Conservation (phyloP, 768 basidiomycete species). For the Rhodosporidiobolus sp. region DNA sequence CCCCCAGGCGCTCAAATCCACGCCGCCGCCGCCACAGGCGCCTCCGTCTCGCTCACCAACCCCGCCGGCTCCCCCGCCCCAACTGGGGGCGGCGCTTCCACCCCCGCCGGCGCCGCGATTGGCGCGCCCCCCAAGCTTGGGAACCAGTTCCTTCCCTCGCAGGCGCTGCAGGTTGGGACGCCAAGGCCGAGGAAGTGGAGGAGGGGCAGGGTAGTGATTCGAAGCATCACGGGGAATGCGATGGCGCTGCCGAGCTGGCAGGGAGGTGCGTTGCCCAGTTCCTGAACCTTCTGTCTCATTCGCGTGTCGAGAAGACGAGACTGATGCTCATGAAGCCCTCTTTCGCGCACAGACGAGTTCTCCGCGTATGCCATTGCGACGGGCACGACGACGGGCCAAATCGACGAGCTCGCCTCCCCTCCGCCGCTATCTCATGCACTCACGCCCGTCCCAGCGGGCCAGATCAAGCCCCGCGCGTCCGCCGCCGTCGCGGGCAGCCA, state of each 20-base stretch:
- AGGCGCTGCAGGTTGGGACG: conserved; percentile 12
- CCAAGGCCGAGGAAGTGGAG: conserved; percentile 32
- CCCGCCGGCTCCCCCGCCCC: not conserved
- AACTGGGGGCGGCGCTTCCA: not conserved
- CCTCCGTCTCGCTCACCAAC: not conserved
- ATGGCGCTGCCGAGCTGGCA: conserved; percentile 20
- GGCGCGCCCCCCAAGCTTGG: conserved; percentile 22
- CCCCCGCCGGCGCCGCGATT: not conserved
- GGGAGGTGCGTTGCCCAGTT: conserved; percentile 6
- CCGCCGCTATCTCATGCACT: not conserved
- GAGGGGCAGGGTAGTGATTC: conserved; percentile 6
- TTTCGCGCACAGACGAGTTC: conserved; percentile 5
- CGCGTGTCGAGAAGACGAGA: not conserved
- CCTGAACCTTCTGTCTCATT: too few species aligned
- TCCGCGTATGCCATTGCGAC: conserved; percentile 10
- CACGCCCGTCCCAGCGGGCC: not conserved
- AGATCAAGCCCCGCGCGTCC: not conserved
- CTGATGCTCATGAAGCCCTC: not conserved
- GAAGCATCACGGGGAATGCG: conserved; percentile 2
- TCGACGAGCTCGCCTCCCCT: conserved; percentile 30
- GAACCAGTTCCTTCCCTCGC: conserved; percentile 14
- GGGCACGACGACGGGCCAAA: not conserved
- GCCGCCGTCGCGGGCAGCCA: not conserved
- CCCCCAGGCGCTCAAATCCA: not conserved
- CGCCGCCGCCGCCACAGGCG: not conserved